phyloP scores from a whole-genome alignment of 1,284 basidiomycete genomes.

The Trichosporon ovoides region DNA sequence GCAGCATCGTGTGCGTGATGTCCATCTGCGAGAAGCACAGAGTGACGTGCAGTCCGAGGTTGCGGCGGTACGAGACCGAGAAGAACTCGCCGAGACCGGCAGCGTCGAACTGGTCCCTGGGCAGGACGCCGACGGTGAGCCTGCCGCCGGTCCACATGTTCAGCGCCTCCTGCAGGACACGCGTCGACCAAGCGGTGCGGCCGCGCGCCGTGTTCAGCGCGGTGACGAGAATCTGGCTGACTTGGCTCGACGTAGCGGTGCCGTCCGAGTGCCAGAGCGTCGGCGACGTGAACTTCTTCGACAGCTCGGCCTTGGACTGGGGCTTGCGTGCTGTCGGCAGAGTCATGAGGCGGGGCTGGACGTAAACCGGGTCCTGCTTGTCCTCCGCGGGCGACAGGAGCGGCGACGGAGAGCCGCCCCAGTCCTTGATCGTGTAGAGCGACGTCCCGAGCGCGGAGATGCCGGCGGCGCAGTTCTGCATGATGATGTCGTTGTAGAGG shows the following conservation, averaged over 20 bases:
- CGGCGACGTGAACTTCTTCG: slow-evolving; percentile 1
- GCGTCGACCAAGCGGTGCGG: not conserved
- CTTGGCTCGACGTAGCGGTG: not conserved
- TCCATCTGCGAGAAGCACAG: slow-evolving; percentile 3
- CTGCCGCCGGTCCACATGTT: slow-evolving; percentile 9
- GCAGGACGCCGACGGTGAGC: slow-evolving; percentile 5
- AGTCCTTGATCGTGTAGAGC: slow-evolving; percentile 8
- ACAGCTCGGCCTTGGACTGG: not conserved
- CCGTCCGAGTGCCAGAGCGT: slow-evolving; percentile 4
- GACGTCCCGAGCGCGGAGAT: slow-evolving; percentile 6
- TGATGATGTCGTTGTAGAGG: slow-evolving; percentile 12
- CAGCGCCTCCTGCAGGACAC: not conserved
- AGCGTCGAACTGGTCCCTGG: slow-evolving; percentile 6
- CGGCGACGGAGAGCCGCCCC: not conserved
- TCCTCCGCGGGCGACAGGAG: not conserved
- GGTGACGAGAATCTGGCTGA: slow-evolving; percentile 1
- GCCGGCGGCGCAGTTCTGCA: slow-evolving; percentile 7
- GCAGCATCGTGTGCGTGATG: not conserved
- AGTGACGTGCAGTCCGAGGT: slow-evolving; percentile 1
- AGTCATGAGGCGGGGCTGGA: slow-evolving; percentile 8
- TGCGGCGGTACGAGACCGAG: slow-evolving; percentile 6
- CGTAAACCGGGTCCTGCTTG: slow-evolving; percentile 3
- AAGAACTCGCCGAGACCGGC: not conserved
- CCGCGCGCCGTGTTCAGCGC: not conserved
- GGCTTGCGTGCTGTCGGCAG: not conserved